These are phyloP conservation scores for Eutypella sp. DNA, from an alignment of 2,329 filamentous ascomycete species.

Conservation along the genomic window DNA sequence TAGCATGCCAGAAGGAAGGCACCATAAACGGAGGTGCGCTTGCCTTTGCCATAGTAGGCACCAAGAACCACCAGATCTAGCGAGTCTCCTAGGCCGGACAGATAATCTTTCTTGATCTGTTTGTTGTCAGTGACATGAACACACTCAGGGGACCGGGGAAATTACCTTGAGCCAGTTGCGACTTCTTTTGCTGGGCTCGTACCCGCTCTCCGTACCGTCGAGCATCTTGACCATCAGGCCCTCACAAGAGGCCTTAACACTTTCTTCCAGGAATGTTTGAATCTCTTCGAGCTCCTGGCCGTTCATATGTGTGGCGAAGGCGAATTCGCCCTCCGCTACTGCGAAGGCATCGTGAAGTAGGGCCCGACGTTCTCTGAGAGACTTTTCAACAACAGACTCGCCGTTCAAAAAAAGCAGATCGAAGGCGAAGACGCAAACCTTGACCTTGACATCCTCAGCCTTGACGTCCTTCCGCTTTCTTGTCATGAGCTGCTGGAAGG, in stretches of 20 bases:
- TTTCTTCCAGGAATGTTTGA: conserved; percentile 86
- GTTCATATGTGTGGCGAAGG: conserved; percentile 82
- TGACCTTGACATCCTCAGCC: conserved; percentile 89
- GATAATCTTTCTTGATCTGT: conserved; percentile 96
- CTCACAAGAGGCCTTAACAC: conserved; percentile 92
- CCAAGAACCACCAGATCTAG: conserved; percentile 94
- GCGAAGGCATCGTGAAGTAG: conserved; percentile 69
- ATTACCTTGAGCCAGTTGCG: conserved; percentile 95
- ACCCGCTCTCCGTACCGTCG: conserved; percentile 85
- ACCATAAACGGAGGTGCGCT: conserved; percentile 91
- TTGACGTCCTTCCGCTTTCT: conserved; percentile 97
- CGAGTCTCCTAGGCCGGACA: conserved; percentile 87
- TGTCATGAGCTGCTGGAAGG: conserved; percentile 98
- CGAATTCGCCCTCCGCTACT: conserved; percentile 82
- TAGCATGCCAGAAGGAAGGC: conserved; percentile 95
- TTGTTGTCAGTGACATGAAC: conserved; percentile 15
- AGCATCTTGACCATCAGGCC: conserved; percentile 99
- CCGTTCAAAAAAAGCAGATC: conserved; percentile 92
- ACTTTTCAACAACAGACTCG: conserved; percentile 79
- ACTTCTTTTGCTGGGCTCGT: conserved; percentile 92
- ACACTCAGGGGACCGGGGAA: neutral
- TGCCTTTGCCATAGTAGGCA: conserved; percentile 90
- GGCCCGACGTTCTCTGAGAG: conserved; percentile 77
- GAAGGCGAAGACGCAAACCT: conserved; percentile 96
- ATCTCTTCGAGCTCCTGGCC: conserved; percentile 90